Conservation (phyloP, 2,329 filamentous ascomycete genomes). For the Botrytis deweyae region DNA sequence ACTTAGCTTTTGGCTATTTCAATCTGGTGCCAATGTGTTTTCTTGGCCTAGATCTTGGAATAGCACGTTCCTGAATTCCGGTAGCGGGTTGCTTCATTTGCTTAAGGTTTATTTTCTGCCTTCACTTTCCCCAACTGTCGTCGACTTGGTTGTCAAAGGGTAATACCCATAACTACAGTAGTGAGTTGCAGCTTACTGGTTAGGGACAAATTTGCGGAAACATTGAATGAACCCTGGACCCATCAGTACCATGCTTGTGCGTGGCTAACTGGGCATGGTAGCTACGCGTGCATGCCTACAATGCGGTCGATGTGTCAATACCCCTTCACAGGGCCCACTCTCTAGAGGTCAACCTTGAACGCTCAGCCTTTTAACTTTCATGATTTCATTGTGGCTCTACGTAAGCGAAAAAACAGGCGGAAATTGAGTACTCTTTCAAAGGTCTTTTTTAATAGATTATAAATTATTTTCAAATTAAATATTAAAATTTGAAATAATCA, state of each 20-base stretch:
- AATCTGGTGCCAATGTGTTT: background rate
- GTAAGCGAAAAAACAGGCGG: too few relatives aligned
- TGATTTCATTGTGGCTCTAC: background rate
- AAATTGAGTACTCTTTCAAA: too few relatives aligned
- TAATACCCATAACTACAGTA: background rate
- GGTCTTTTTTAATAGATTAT: too few relatives aligned
- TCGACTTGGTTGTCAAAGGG: background rate
- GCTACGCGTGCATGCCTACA: background rate
- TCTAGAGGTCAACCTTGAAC: background rate
- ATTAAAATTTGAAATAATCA: too few relatives aligned
- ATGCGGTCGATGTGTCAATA: slow-evolving; percentile 11
- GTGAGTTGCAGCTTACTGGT: background rate
- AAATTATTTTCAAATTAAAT: too few relatives aligned
- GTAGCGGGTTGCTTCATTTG: background rate
- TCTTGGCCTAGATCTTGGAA: background rate
- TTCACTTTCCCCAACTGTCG: background rate
- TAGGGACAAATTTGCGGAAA: background rate
- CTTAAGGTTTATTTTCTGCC: background rate
- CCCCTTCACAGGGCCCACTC: background rate
- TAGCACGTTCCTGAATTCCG: background rate
- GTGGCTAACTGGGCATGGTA: background rate
- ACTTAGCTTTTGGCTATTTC: background rate
- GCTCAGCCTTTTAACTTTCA: background rate
- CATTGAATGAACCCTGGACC: slow-evolving; percentile 3
- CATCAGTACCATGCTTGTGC: background rate